Base-by-base conservation (phyloP, 768 basidiomycete genomes). In the Boletus subparvulus region DNA sequence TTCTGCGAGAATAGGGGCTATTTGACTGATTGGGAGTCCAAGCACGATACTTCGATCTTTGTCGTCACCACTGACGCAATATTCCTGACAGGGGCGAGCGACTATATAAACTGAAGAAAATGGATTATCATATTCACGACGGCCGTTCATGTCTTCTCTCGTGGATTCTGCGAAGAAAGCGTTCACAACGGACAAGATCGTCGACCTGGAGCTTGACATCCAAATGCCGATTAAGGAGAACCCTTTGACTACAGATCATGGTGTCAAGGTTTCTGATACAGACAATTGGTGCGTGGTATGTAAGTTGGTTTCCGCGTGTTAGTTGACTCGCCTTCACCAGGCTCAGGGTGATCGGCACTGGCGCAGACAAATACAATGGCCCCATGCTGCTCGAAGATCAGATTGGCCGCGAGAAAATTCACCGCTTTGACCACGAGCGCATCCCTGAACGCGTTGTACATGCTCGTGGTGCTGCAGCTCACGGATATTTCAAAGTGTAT, bases 381-480 rank as follows among this genome's bases (percentile, higher is more conserved):
- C 88, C 92, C 1, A 81, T 83, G 26, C 75, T 92, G 9, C 78
- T 95, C n/a, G 90, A 91, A 65, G 88, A 90, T 66, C 85, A 88
- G 55, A 80, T 88, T 60, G 80, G 80, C 6, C 82, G 87, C 61
- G 86, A 88, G 75, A 90, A 91, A 71, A 83, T 92, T 32, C 82
- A 82, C 51, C 81, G 85, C 14, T 94, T 92, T 64, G 91, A 93
- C 67, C 91, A 92, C 65, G 92, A 94, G 69, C 87, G 91, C 40
- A 94, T 94, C 52, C 92, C 93, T 0, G 92, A 92, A 76, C 88
- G 90, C 44, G 85, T 87, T 11, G 86, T 87, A 9, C 80, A 80
- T 65, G 85, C 88, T 45, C 83, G 88, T 14, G 88, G 88, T n/a
- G 66, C 83, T 30, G 89, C 83, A 50, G 92, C 90, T 13, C 92